These are phyloP conservation scores for Geotrichum macrosporum DNA, from an alignment of 1,139 yeast species.

Conservation along the genomic window DNA sequence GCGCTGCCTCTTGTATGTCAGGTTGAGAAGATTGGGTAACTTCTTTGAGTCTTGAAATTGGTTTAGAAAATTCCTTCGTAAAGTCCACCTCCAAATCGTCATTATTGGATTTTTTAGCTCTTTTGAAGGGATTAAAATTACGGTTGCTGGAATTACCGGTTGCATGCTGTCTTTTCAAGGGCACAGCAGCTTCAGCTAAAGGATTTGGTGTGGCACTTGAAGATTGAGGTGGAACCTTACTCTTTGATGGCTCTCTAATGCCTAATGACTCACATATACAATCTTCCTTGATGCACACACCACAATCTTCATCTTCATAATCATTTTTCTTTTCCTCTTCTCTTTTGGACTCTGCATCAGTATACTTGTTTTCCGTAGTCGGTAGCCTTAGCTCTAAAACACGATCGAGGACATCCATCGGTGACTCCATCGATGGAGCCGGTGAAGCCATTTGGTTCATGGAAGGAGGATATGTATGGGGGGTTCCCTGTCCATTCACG, in stretches of 20 bases:
- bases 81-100: conserved; percentile 34
- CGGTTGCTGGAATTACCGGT: conserved; percentile 1
- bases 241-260: conserved; percentile 14
- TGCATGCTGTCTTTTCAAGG: conserved; percentile 16
- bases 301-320: conserved; percentile 48
- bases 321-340: conserved; percentile 11
- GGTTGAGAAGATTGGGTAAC: too few relatives aligned
- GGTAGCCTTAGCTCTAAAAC: conserved; percentile 41
- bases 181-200: conserved; percentile 12
- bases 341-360: background rate
- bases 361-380: conserved; percentile 24
- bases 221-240: background rate
- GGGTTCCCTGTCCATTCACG: background rate
- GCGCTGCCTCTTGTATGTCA: background rate
- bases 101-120: conserved; percentile 5
- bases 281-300: conserved; percentile 63
- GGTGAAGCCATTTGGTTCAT: conserved; percentile 42
- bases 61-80: conserved; percentile 28
- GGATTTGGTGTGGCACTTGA: background rate
- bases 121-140: conserved; percentile 15
- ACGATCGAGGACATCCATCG: conserved; percentile 39
- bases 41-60: too few relatives aligned
- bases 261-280: conserved; percentile 71
- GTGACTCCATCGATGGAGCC: conserved; percentile 33
- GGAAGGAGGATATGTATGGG: conserved; percentile 19